Base-by-base conservation (phyloP, 148 eudicot genomes). In the Oxyria digyna region DNA sequence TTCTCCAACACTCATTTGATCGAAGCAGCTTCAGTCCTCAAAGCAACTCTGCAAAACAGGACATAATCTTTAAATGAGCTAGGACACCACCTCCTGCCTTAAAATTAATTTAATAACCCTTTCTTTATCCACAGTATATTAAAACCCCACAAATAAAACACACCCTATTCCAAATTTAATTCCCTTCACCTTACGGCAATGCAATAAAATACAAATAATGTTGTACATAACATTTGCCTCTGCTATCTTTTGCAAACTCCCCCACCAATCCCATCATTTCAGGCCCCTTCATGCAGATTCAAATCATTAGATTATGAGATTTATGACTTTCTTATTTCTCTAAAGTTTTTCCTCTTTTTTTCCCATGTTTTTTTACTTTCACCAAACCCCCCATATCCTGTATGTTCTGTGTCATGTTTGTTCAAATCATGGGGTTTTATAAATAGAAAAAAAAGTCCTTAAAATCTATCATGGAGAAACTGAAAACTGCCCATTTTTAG, bases 1-100 rank as follows among this genome's bases (percentile, higher is more conserved):
- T 57, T 57, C 64, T 57, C 35, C 64, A 57, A 14, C 64, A 57
- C 64, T 57, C 64, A 29, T 57, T 57, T 50, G 27, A 48, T 48
- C 10, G 31, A 57, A 57, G 17, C 64, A 2, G 38, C 6, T 35
- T 35, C 38, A 35, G 6, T 35, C 38, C 38, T 35, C 38, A 35
- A 35, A 35, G 38, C 38, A 35, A 35, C 38, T 35, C 38, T 57
- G 64, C 64, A 14, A 29, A 57, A 26, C 64, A 57, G 8, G 64
- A 57, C 64, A 57, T 14, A 27, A 29, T 1, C 64, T 57, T 57
- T 57, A 57, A 57, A 57, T 57, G 64, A 57, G 64, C 18, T 4
- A 57, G 64, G 64, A 24, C 35, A 57, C 64, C 62, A n/a, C n/a
- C n/a, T n/a, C n/a, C n/a, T n/a, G n/a, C n/a, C n/a, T n/a, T n/a